A percentile compares a stretch with the other conserved stretches of the same genome.
These are phyloP conservation scores for Pittosporum tobira DNA, from an alignment of 129 eudicot genomes.

Conservation along the genomic window DNA sequence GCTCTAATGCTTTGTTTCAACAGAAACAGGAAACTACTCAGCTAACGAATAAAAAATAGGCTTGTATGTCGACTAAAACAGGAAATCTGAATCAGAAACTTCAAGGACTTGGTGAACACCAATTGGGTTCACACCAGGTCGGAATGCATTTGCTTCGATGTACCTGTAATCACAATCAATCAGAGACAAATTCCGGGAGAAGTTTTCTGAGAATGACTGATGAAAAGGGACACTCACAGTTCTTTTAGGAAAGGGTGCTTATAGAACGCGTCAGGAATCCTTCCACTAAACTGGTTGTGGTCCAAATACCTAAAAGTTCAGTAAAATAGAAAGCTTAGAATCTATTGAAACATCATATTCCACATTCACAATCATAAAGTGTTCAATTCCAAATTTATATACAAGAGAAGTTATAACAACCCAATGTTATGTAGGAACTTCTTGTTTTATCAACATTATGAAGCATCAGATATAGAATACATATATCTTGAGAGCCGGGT, in stretches of 20 bases:
- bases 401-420: too few species aligned
- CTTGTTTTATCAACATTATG: too few species aligned
- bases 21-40: too few species aligned
- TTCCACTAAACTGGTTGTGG: slow-evolving; percentile 93
- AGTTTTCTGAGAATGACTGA: background rate
- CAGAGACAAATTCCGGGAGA: slow-evolving; percentile 7
- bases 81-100: slow-evolving; percentile 78
- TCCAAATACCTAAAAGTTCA: slow-evolving; percentile 69
- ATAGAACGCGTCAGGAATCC: slow-evolving; percentile 93
- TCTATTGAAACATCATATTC: background rate
- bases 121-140: slow-evolving; percentile 78
- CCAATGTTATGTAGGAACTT: too few species aligned
- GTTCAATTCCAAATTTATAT: background rate
- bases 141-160: slow-evolving; percentile 85
- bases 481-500: background rate
- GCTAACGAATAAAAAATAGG: background rate
- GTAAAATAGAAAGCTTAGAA: background rate
- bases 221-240: slow-evolving; percentile 37
- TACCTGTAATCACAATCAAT: slow-evolving; percentile 47
- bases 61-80: slow-evolving; percentile 27
- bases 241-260: slow-evolving; percentile 90
- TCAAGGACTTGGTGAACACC: slow-evolving; percentile 92
- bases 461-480: too few species aligned
- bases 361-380: too few species aligned
- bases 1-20: background rate